Conservation (phyloP, 371 early-diverging fungal species). For the Mucor irregularis region DNA sequence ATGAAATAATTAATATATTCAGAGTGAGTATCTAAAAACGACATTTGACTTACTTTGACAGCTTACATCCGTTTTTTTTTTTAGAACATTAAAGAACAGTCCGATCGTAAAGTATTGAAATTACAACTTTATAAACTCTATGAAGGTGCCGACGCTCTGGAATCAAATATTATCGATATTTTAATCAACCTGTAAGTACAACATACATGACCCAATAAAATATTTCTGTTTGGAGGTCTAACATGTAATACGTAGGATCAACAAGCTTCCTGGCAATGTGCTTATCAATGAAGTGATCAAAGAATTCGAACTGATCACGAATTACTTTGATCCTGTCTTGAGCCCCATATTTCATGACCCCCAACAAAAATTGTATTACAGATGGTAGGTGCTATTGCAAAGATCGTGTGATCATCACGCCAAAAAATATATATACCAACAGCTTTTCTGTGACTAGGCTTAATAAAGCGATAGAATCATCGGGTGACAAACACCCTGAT, state of each 20-base stretch:
- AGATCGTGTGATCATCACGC: constrained; percentile 8
- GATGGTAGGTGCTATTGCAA: constrained; percentile 21
- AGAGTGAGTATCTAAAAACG: constrained; percentile 20
- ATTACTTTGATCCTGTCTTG: constrained; percentile 11
- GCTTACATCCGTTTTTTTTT: constrained; percentile 21
- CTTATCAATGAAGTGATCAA: constrained; percentile 20
- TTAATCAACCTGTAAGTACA: constrained; percentile 21
- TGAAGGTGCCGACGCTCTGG: constrained; percentile 20
- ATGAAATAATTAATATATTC: constrained; percentile 20
- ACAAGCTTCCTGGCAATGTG: constrained; percentile 19
- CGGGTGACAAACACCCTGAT: too few species aligned
- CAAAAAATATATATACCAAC: constrained; percentile 16
- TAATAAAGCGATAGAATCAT: constrained; percentile 23
- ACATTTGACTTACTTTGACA: constrained; percentile 24
- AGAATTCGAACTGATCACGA: constrained; percentile 17
- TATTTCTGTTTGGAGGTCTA: constrained; percentile 24
- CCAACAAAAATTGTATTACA: constrained; percentile 19
- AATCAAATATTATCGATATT: constrained; percentile 24
- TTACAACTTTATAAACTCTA: constrained; percentile 18
- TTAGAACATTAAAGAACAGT: constrained; percentile 19
- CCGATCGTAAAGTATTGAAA: constrained; percentile 23
- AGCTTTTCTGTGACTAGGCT: constrained; percentile 22
- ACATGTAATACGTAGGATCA: constrained; percentile 18
- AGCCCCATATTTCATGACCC: constrained; percentile 17
- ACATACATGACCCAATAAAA: constrained; percentile 16